Evolutionary conservation across 306 rosid genomes (phyloP), one percentile per base, ranked within the genome.

Genomic region (Sechiopsis laciniata): DNA sequence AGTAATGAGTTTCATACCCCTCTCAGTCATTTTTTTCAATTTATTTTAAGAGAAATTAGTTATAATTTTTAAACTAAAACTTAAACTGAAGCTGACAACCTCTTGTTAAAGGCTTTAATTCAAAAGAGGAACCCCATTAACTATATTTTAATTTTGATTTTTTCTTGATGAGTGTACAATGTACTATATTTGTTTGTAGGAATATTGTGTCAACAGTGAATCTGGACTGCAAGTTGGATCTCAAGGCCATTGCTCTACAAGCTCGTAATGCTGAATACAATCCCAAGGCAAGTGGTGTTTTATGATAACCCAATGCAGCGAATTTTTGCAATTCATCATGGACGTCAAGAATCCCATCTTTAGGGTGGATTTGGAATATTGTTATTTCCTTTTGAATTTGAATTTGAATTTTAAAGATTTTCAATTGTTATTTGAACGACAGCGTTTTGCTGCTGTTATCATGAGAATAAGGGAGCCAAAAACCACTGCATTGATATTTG

Each of bases 401-500:
- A 52, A 17, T 48, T 12, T 75, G 20, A 37, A 6, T 32, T 56
- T 19, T 57, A 55, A 75, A 61, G 48, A 75, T 61, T 53, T 42
- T 55, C 37, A 53, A 17, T 64, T 32, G 37, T 4, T 32, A 32
- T 32, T 32, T 32, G 37, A 32, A 32, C 3, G 70, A 50, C 89
- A 94, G 99, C 99, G 99, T 76, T 91, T 91, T 80, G 97, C 96
- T 62, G 99, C 99, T 26, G 99, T 94, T 73, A 94, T 91, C 54
- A 94, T 94, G 99, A 89, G 95, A 86, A 94, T 94, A 72, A 87
- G 99, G 80, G 97, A 91, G n/a, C 99, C 99, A 3, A 94, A 91
- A 82, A 91, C 99, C 48, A 91, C 97, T 29, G 97, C 97, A 0
- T 82, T 94, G 80, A 94, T 94, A 55, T 94, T 94, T 84, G 99